Percentiles rank a stretch among this genome's conserved stretches.
These are phyloP conservation scores for Ophiostoma sp. DNA, from an alignment of 2,329 filamentous ascomycete genomes.

Conservation along the genomic window DNA sequence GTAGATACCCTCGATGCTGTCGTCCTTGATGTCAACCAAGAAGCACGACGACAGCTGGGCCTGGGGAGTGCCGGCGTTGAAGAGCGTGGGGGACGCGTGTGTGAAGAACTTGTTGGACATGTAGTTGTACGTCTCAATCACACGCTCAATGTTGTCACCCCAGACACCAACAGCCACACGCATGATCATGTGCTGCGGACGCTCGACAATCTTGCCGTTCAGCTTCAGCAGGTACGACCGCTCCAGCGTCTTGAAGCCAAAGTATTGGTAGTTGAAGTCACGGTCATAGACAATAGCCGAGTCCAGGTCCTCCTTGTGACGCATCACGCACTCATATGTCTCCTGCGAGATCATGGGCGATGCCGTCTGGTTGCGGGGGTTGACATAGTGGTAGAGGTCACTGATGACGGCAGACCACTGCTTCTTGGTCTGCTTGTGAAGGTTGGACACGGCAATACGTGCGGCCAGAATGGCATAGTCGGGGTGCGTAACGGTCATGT, in stretches of 20 bases:
- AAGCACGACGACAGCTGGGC: conserved; percentile 97
- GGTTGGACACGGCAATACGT: conserved; percentile 96
- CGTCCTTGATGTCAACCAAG: conserved; percentile 98
- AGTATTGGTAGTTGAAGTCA: conserved; percentile 99
- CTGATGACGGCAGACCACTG: conserved; percentile 94
- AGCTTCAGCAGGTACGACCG: conserved; percentile 95
- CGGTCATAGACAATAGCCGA: conserved; percentile 98
- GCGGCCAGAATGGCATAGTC: conserved; percentile 98
- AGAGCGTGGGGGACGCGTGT: conserved; percentile 93
- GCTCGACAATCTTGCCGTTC: conserved; percentile 91
- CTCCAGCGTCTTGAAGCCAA: conserved; percentile 98
- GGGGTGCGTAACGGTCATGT: conserved; percentile 99
- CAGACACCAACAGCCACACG: conserved; percentile 96
- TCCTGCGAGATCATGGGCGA: conserved; percentile 94
- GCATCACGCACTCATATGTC: conserved; percentile 90
- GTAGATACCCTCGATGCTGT: conserved; percentile 98
- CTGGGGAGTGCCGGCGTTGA: conserved; percentile 94
- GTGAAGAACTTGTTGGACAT: conserved; percentile 99
- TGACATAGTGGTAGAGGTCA: conserved; percentile 92
- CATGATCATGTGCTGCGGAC: conserved; percentile 99
- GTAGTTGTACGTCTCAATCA: conserved; percentile 95
- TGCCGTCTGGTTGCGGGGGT: conserved; percentile 76
- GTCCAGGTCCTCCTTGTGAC: conserved; percentile 93
- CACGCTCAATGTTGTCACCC: conserved; percentile 88
- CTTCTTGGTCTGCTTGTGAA: conserved; percentile 99